phyloP scores from a whole-genome alignment of 306 rosid genomes.

The Notholithocarpus densiflorus region DNA sequence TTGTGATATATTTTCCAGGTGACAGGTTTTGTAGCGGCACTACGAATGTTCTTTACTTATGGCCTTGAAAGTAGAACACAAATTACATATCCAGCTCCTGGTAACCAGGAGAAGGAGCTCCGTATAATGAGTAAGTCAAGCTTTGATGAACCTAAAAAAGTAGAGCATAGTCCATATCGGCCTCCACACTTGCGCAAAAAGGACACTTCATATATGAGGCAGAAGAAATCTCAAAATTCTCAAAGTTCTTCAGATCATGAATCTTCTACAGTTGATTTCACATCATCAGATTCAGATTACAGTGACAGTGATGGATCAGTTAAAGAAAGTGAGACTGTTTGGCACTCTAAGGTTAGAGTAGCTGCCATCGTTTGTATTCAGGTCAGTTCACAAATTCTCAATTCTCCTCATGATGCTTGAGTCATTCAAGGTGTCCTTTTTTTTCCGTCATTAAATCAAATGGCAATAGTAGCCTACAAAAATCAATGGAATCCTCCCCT shows the following conservation, averaged over 20 bases:
- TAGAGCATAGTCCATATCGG: slow-evolving; percentile 50
- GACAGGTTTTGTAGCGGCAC: slow-evolving; percentile 74
- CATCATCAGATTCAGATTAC: slow-evolving; percentile 90
- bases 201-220: slow-evolving; percentile 47
- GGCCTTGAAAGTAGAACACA: slow-evolving; percentile 55
- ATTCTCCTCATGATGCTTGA: background rate
- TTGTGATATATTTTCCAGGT: slow-evolving; percentile 42
- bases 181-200: slow-evolving; percentile 93
- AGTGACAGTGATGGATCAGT: slow-evolving; percentile 81
- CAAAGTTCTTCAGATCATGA: slow-evolving; percentile 47
- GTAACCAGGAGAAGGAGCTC: slow-evolving; percentile 39
- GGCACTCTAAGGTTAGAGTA: slow-evolving; percentile 68
- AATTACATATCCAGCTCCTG: slow-evolving; percentile 29
- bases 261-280: slow-evolving; percentile 45
- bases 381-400: slow-evolving; percentile 39
- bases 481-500: background rate
- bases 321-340: slow-evolving; percentile 43
- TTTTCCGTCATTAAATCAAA: background rate
- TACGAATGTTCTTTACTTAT: slow-evolving; percentile 67
- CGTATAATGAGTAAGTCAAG: slow-evolving; percentile 19
- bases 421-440: background rate
- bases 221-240: slow-evolving; percentile 31
- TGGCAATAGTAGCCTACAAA: background rate
- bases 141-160: slow-evolving; percentile 47
- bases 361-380: slow-evolving; percentile 85